phyloP scores from a whole-genome alignment of 1,284 basidiomycete species.

The Chiua sp. region DNA sequence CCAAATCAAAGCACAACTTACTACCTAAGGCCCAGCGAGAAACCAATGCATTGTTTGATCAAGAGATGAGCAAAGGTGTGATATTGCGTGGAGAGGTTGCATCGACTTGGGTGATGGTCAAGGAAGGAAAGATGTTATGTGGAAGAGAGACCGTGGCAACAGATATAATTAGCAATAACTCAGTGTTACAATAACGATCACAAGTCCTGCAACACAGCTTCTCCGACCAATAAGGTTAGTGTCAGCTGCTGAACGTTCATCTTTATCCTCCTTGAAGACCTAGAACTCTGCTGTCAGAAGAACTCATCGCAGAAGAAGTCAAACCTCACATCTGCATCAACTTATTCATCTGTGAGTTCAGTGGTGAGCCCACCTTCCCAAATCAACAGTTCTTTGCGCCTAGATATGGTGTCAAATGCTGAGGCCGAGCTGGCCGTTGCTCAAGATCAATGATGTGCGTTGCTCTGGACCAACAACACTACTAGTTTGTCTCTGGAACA shows the following conservation, averaged over 20 bases:
- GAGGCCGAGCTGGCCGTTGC: too few species aligned
- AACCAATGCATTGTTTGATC: too few species aligned
- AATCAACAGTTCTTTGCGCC: slow-evolving; percentile 56
- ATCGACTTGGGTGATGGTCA: too few species aligned
- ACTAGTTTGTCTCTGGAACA: too few species aligned
- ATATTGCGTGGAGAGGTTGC: too few species aligned
- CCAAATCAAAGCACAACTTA: too few species aligned
- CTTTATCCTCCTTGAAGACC: slow-evolving; percentile 75
- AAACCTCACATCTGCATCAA: slow-evolving; percentile 66
- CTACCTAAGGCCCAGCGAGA: too few species aligned
- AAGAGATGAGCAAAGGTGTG: too few species aligned
- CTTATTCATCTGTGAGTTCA: slow-evolving; percentile 82
- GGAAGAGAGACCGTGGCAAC: neutral
- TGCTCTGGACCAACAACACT: too few species aligned
- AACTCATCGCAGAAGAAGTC: neutral
- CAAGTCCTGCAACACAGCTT: slow-evolving; percentile 56
- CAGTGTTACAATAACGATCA: neutral
- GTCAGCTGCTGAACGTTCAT: slow-evolving; percentile 72
- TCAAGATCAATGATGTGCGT: too few species aligned
- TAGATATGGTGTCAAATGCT: slow-evolving; percentile 23
- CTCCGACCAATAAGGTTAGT: slow-evolving; percentile 85
- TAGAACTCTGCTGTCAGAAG: slow-evolving; percentile 23
- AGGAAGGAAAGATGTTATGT: too few species aligned
- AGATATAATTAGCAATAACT: neutral
- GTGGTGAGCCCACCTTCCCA: slow-evolving; percentile 68